These are phyloP conservation scores for Stachybotrys echinatus DNA, from an alignment of 2,329 filamentous ascomycete genomes.

Conservation along the genomic window DNA sequence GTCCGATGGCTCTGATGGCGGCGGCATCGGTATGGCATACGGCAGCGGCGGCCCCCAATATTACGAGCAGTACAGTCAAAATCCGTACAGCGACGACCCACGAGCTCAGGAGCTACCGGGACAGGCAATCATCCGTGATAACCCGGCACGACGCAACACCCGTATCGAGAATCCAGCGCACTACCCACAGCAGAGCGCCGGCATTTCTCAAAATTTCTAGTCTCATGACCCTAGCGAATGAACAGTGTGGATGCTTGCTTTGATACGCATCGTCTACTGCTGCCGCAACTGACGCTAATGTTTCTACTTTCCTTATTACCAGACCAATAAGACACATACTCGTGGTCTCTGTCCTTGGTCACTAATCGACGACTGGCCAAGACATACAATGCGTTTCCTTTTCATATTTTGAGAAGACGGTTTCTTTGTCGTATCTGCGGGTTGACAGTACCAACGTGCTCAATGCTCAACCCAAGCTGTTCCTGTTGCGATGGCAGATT, in stretches of 20 bases:
- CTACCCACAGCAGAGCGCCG: conserved; percentile 87
- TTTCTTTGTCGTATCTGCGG: neutral
- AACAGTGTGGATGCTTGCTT: no score
- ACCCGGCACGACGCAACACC: conserved; percentile 86
- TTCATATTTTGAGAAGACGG: neutral
- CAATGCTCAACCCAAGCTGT: neutral
- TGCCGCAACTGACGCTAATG: no score
- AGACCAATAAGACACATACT: no score
- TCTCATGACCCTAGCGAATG: neutral
- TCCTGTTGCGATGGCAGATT: neutral
- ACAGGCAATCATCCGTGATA: conserved; percentile 86
- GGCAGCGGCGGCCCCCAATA: conserved; percentile 39
- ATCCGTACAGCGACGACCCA: conserved; percentile 48
- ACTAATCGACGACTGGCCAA: no score
- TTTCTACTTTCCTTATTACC: neutral
- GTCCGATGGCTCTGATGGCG: conserved; percentile 61
- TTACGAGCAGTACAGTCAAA: conserved; percentile 54
- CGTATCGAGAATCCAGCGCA: conserved; percentile 88
- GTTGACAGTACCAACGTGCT: neutral
- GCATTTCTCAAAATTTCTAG: conserved; percentile 96
- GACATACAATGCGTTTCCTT: neutral
- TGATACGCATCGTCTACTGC: no score
- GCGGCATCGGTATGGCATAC: conserved; percentile 38
- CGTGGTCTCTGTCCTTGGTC: no score
- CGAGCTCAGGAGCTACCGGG: conserved; percentile 38